A percentile compares a stretch with the other conserved stretches of the same genome.
These are phyloP conservation scores for Macadamia tetraphylla DNA, from an alignment of 164 flowering plant genomes.

Conservation along the genomic window DNA sequence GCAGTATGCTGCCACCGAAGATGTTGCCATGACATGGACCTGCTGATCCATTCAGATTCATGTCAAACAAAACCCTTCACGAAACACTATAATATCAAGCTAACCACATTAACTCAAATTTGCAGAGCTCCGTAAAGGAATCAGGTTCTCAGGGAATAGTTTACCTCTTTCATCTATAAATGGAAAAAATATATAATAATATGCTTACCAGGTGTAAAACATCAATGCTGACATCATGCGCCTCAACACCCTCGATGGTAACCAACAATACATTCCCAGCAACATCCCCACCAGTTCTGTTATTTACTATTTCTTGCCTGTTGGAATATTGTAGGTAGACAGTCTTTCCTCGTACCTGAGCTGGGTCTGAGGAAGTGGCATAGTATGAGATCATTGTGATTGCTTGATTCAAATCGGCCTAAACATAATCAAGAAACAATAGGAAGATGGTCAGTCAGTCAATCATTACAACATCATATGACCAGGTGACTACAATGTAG, in stretches of 20 bases:
- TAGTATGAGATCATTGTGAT: slow-evolving; percentile 92
- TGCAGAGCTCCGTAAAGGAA: slow-evolving; percentile 10
- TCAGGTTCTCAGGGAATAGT: slow-evolving; percentile 5
- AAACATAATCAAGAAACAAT: slow-evolving; percentile 1
- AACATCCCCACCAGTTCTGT: slow-evolving; percentile 85
- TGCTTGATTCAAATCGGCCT: slow-evolving; percentile 94
- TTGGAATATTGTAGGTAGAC: slow-evolving; percentile 93
- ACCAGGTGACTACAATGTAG: not conserved
- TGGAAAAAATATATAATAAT: slow-evolving; percentile 3
- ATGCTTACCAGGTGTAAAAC: slow-evolving; percentile 88
- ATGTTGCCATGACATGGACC: slow-evolving; percentile 89
- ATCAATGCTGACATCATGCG: slow-evolving; percentile 94
- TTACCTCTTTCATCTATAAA: slow-evolving; percentile 18
- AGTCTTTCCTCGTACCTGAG: slow-evolving; percentile 95
- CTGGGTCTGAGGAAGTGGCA: slow-evolving; percentile 96
- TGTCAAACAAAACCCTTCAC: slow-evolving; percentile 56
- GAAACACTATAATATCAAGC: slow-evolving; percentile 44
- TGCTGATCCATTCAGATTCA: slow-evolving; percentile 90
- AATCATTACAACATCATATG: not conserved
- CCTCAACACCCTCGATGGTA: slow-evolving; percentile 84
- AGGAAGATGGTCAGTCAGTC: not conserved
- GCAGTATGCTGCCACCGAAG: slow-evolving; percentile 93
- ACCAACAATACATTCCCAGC: slow-evolving; percentile 94
- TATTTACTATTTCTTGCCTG: slow-evolving; percentile 94
- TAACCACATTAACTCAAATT: slow-evolving; percentile 22